Evolutionary conservation across 495 filamentous ascomycete species (phyloP).

Genomic region (Mytilinidion resinicola): DNA sequence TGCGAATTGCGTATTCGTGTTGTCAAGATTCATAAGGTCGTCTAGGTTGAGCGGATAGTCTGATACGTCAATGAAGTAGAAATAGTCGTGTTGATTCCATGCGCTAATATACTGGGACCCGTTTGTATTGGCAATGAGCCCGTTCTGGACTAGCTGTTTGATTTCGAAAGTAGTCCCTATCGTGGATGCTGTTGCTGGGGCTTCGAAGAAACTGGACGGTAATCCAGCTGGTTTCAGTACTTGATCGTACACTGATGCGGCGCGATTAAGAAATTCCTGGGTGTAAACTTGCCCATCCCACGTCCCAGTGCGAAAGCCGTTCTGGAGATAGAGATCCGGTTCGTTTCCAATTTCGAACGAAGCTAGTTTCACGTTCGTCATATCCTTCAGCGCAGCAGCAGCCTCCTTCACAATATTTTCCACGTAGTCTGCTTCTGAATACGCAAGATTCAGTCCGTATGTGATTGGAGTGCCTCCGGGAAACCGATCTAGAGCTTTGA

Average conservation of each 20-base stretch:
- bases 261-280: constrained; percentile 33
- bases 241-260: constrained; percentile 25
- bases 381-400: constrained; percentile 25
- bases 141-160: constrained; percentile 24
- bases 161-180: constrained; percentile 38
- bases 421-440: constrained; percentile 29
- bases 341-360: constrained; percentile 43
- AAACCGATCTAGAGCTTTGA: constrained; percentile 35
- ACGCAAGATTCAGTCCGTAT: constrained; percentile 37
- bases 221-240: constrained; percentile 33
- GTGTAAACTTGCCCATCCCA: constrained; percentile 36
- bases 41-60: constrained; percentile 25
- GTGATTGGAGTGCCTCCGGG: constrained; percentile 35
- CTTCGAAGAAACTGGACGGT: constrained; percentile 42
- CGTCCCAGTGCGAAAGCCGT: constrained; percentile 29
- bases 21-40: constrained; percentile 29
- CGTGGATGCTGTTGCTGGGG: constrained; percentile 34
- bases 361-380: constrained; percentile 33
- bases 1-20: constrained; percentile 34
- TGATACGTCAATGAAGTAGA: constrained; percentile 37
- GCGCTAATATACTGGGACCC: constrained; percentile 26
- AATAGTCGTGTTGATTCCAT: constrained; percentile 43
- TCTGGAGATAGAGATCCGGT: constrained; percentile 36
- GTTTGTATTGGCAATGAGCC: constrained; percentile 17
- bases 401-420: constrained; percentile 31